A percentile compares a stretch with the other conserved stretches of the same genome.
Conservation (phyloP, 306 rosid genomes). For the Prinsepia uniflora region DNA sequence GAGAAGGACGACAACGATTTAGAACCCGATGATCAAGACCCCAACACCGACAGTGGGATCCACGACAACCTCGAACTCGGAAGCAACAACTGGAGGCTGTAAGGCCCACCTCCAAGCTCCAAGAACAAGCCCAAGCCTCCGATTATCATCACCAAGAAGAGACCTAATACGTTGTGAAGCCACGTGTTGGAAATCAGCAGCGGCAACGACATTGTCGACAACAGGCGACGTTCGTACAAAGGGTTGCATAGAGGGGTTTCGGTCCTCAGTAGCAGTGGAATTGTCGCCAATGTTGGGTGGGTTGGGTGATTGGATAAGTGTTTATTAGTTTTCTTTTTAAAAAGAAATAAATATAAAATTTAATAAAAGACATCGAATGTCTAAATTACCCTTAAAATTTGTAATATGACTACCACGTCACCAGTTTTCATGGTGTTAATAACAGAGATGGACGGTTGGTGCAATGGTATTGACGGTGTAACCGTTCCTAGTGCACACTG, state of each 20-base stretch:
- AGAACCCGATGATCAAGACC: slow-evolving; percentile 23
- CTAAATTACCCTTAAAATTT: too few species aligned
- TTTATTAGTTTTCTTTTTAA: too few species aligned
- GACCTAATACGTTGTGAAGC: slow-evolving; percentile 73
- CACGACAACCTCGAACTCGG: slow-evolving; percentile 44
- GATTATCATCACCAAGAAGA: slow-evolving; percentile 53
- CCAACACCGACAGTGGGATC: slow-evolving; percentile 24
- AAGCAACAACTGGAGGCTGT: slow-evolving; percentile 49
- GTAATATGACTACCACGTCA: too few species aligned
- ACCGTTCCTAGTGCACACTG: too few species aligned
- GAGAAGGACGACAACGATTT: slow-evolving; percentile 32
- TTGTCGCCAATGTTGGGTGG: slow-evolving; percentile 59
- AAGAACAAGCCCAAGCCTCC: slow-evolving; percentile 81
- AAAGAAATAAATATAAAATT: too few species aligned
- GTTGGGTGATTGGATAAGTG: too few species aligned
- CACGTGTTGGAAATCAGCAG: slow-evolving; percentile 64
- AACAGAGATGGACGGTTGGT: too few species aligned
- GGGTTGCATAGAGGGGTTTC: slow-evolving; percentile 83
- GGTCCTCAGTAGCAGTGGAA: slow-evolving; percentile 66
- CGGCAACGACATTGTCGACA: slow-evolving; percentile 58
- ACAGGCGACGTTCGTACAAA: slow-evolving; percentile 54
- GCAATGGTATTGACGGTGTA: too few species aligned
- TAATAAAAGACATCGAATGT: too few species aligned
- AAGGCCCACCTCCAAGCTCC: slow-evolving; percentile 84
- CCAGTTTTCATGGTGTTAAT: too few species aligned